Percentiles rank a stretch among this genome's conserved stretches.
phyloP scores from a whole-genome alignment of 148 eudicot species.

The Rhododendron vialii region DNA sequence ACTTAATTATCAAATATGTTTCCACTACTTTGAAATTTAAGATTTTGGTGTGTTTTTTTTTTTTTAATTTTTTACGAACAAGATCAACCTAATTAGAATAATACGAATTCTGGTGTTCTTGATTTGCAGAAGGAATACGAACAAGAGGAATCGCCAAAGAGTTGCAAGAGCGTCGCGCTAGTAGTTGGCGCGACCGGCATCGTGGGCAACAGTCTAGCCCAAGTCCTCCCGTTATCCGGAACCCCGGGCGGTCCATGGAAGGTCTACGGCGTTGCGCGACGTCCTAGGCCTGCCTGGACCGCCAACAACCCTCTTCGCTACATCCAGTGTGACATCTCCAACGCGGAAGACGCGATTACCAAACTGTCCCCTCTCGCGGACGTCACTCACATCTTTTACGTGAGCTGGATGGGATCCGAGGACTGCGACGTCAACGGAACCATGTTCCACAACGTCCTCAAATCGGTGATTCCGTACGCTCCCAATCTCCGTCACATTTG shows the following conservation, averaged over 20 bases:
- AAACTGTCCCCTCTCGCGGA: conserved; percentile 20
- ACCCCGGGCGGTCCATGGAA: conserved; percentile 33
- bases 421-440: conserved; percentile 11
- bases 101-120: not conserved
- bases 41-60: not conserved
- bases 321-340: conserved; percentile 17
- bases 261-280: conserved; percentile 24
- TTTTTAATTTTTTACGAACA: too few species aligned
- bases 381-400: conserved; percentile 25
- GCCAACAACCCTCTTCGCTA: conserved; percentile 8
- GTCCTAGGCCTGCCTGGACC: conserved; percentile 20
- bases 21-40: not conserved
- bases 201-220: conserved; percentile 21
- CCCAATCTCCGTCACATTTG: conserved; percentile 20
- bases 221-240: conserved; percentile 15
- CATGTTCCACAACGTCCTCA: conserved; percentile 22
- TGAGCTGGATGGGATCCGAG: conserved; percentile 11
- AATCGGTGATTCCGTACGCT: conserved; percentile 3
- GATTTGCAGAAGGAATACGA: not conserved
- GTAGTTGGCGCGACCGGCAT: conserved; percentile 24
- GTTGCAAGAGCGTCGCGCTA: conserved; percentile 11
- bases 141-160: not conserved
- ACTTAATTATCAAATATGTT: not conserved
- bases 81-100: too few species aligned
- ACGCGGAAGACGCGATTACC: conserved; percentile 5